Evolutionary conservation across 495 filamentous ascomycete species (phyloP).

Genomic region (Bacidia rubella): DNA sequence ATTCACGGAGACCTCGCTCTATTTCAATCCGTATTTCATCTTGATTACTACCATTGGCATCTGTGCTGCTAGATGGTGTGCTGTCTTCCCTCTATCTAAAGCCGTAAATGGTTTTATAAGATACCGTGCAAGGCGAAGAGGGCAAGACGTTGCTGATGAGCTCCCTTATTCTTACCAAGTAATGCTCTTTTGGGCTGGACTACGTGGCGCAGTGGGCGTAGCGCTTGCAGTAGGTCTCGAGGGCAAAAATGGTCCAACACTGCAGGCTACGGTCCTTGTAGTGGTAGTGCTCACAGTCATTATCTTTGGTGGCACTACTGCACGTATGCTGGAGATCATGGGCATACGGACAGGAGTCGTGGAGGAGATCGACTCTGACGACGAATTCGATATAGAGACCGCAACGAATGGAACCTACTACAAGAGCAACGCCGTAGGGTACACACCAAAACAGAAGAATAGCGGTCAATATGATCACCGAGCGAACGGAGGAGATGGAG

Average conservation of each 20-base stretch:
- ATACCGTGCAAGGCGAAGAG: conserved; percentile 69
- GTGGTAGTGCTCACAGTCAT: conserved; percentile 97
- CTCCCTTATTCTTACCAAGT: conserved; percentile 85
- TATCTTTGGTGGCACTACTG: conserved; percentile 94
- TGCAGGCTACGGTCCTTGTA: conserved; percentile 86
- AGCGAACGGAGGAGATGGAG: conserved; percentile 21
- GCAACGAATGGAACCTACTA: conserved; percentile 62
- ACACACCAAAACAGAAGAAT: conserved; percentile 46
- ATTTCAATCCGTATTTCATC: conserved; percentile 92
- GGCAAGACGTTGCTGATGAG: conserved; percentile 72
- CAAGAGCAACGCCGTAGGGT: conserved; percentile 62
- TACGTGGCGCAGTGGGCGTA: conserved; percentile 92
- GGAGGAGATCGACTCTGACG: conserved; percentile 91
- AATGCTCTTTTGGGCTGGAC: conserved; percentile 96
- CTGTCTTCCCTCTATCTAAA: conserved; percentile 84
- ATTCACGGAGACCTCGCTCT: conserved; percentile 76
- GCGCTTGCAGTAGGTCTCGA: conserved; percentile 82
- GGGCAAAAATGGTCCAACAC: conserved; percentile 60
- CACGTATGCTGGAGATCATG: conserved; percentile 95
- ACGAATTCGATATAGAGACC: conserved; percentile 95
- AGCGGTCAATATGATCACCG: conserved; percentile 35
- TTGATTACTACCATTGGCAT: conserved; percentile 83
- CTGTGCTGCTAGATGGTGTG: conserved; percentile 78
- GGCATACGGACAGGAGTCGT: conserved; percentile 90
- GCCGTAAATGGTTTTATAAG: conserved; percentile 89